Evolutionary conservation across 352 stramenopile species (phyloP).

Genomic region (Phytophthora europaea): DNA sequence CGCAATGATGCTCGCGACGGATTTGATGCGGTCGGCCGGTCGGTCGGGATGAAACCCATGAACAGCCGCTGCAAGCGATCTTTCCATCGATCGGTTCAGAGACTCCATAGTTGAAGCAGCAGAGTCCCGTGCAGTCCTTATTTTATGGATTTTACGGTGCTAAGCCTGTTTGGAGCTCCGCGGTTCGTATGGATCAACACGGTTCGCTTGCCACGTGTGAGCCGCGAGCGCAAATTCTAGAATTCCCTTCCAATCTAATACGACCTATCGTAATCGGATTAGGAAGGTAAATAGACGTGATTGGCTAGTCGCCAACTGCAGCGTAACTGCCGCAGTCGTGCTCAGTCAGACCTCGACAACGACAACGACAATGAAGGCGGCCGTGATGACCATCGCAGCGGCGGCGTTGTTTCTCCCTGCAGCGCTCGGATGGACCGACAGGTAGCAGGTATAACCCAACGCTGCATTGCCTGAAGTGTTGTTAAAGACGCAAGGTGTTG

Average conservation of each 20-base stretch:
- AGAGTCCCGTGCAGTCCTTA: background rate
- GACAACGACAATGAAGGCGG: conserved; percentile 28
- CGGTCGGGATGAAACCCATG: background rate
- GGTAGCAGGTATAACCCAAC: conserved; percentile 27
- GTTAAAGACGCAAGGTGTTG: conserved; percentile 5
- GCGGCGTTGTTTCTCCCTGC: conserved; percentile 24
- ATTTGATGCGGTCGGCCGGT: conserved; percentile 22
- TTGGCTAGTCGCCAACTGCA: conserved; percentile 12
- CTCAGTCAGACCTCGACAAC: background rate
- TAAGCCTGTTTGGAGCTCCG: background rate
- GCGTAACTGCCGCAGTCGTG: conserved; percentile 6
- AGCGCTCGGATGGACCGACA: conserved; percentile 63
- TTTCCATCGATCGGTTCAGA: conserved; percentile 25
- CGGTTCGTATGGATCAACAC: background rate
- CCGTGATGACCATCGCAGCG: conserved; percentile 15
- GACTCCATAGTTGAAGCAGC: background rate
- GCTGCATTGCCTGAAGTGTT: background rate
- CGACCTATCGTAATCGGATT: conserved; percentile 6
- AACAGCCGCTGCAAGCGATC: conserved; percentile 30
- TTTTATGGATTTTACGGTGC: background rate
- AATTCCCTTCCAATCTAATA: conserved; percentile 22
- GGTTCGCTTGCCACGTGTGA: conserved; percentile 16
- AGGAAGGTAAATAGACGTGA: background rate
- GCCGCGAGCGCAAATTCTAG: conserved; percentile 26
- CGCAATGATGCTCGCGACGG: conserved; percentile 21